Base-by-base conservation (phyloP, 2,329 filamentous ascomycete genomes). In the Calonectria montana region DNA sequence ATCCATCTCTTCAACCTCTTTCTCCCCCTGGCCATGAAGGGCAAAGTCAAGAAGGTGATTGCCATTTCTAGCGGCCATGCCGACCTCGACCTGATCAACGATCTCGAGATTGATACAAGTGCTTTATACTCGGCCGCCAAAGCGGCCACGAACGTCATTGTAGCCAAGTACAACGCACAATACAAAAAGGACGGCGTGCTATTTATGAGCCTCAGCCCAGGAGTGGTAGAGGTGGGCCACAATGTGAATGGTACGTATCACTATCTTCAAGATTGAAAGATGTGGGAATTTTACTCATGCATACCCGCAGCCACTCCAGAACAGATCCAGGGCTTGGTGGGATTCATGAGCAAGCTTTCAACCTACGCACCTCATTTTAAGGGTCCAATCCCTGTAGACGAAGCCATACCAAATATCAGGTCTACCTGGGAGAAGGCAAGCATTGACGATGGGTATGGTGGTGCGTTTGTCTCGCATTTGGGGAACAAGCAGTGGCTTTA, bases 401-500 rank as follows among this genome's bases (percentile, higher is more conserved):
- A 84, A 8, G 83, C 86, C 1, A 78, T 81, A 2, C 76, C 71
- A 15, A 73, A 68, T 1, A 77, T 87, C 8, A 65, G 83, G 45
- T 77, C 81, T 6, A 82, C 87, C 35, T 72, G 82, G 1, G 37
- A 76, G 3, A 81, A 81, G n/a, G 80, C 83, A 2, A 88, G 82
- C 31, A 79, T 90, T 13, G 84, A 86, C 48, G 82, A 78, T 35
- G 31, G 31, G 45, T 86, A 86, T 75, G 88, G 83, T 2, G 90
- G 90, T 2, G 79, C 81, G 0, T 90, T 89, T 75, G 73, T 91
- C 1, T 89, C 88, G 27, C 89, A 92, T 37, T 76, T 84, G 67
- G 88, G 89, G 3, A 88, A 83, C 73, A 86, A 88, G 80, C 82
- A 86, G 67, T 91, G 88, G 88, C 45, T 90, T 12, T 90, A 16